These are phyloP conservation scores for Arthroderma sp. DNA, from an alignment of 2,329 filamentous ascomycete species.

Conservation along the genomic window DNA sequence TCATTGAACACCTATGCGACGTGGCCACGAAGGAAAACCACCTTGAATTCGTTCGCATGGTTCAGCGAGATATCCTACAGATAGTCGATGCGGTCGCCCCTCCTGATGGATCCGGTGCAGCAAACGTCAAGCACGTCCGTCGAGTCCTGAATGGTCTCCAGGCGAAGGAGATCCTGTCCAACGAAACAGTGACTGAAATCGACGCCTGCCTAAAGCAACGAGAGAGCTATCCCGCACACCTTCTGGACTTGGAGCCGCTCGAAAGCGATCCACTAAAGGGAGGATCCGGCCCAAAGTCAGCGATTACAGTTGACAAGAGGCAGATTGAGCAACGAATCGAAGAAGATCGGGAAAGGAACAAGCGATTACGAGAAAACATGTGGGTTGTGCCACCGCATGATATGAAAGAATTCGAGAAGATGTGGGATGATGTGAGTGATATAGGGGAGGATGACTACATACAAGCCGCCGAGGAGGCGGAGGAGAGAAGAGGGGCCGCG, in stretches of 20 bases:
- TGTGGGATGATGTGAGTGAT: conserved; percentile 81
- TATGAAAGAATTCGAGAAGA: conserved; percentile 60
- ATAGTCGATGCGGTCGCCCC: conserved; percentile 89
- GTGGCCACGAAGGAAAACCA: conserved; percentile 64
- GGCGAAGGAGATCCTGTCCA: conserved; percentile 57
- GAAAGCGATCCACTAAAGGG: conserved; percentile 18
- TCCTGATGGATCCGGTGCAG: conserved; percentile 71
- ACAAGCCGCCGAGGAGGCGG: conserved; percentile 59
- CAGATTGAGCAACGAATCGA: conserved; percentile 94
- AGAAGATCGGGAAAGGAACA: conserved; percentile 90
- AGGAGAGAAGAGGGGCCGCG: conserved; percentile 39
- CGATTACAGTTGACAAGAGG: conserved; percentile 57
- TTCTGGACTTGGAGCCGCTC: conserved; percentile 33
- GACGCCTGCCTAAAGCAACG: conserved; percentile 72
- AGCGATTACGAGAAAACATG: conserved; percentile 77
- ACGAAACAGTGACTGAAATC: conserved; percentile 63
- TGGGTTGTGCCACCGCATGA: conserved; percentile 66
- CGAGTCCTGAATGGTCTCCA: conserved; percentile 63
- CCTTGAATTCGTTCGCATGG: conserved; percentile 77
- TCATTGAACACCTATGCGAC: conserved; percentile 90
- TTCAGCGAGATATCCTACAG: conserved; percentile 80
- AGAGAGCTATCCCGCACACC: conserved; percentile 51
- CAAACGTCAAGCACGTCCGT: conserved; percentile 85
- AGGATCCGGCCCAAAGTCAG: conserved; percentile 20
- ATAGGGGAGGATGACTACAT: conserved; percentile 76